These are phyloP conservation scores for Macroventuria anomochaeta DNA, from an alignment of 2,329 filamentous ascomycete species.

Conservation along the genomic window DNA sequence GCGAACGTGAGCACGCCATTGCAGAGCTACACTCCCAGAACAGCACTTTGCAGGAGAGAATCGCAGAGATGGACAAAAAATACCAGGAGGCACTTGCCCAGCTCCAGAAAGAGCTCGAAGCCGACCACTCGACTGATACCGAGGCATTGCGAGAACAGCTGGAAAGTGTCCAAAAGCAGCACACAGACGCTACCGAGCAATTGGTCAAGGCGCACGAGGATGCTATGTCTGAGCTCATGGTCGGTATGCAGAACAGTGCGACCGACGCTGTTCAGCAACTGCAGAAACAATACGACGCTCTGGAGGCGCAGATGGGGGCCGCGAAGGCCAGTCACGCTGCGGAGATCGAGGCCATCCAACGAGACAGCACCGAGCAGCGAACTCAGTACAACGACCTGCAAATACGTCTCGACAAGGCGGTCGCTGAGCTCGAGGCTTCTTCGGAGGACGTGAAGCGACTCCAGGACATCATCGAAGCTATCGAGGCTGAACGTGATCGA, in stretches of 20 bases:
- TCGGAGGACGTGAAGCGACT: slow-evolving; percentile 20
- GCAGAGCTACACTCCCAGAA: slow-evolving; percentile 36
- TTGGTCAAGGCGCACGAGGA: slow-evolving; percentile 44
- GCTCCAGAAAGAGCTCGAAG: slow-evolving; percentile 37
- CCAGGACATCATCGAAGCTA: slow-evolving; percentile 18
- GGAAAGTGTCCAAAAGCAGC: slow-evolving; percentile 35
- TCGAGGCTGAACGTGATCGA: slow-evolving; percentile 30
- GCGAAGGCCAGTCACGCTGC: slow-evolving; percentile 26
- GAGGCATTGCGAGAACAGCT: slow-evolving; percentile 34
- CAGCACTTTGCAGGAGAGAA: slow-evolving; percentile 29
- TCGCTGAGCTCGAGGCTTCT: slow-evolving; percentile 13
- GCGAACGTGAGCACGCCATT: slow-evolving; percentile 35
- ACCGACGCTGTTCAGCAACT: slow-evolving; percentile 43
- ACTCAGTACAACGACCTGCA: slow-evolving; percentile 24
- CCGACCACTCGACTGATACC: slow-evolving; percentile 39
- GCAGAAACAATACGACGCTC: slow-evolving; percentile 42
- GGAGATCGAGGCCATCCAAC: slow-evolving; percentile 31
- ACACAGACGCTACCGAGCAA: slow-evolving; percentile 38
- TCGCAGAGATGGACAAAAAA: slow-evolving; percentile 37
- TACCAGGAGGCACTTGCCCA: slow-evolving; percentile 42
- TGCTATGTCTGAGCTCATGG: slow-evolving; percentile 46
- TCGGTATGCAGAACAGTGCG: slow-evolving; percentile 43
- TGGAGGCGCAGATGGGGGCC: slow-evolving; percentile 30
- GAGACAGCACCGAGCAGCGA: slow-evolving; percentile 26
- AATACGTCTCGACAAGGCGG: slow-evolving; percentile 25